Evolutionary conservation across 2,329 filamentous ascomycete species (phyloP), one percentile per base, ranked within the genome.

Genomic region (Aspergillus ibericus): DNA sequence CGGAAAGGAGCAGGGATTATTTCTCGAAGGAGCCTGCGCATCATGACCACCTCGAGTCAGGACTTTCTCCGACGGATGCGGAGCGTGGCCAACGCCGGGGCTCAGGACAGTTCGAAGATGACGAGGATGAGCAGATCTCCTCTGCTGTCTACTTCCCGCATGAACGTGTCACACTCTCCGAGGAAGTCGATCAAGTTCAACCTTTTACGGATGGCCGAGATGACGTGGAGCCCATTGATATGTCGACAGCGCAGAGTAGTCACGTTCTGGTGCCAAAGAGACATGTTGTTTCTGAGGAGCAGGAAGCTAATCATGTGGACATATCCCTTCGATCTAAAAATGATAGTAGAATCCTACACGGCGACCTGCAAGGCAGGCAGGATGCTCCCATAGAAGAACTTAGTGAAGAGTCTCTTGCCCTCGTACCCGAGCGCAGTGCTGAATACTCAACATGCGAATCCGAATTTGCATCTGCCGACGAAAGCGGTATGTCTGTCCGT

Each of bases 61-160:
- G 63, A 8, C 64, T 67, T 1, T 65, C 67, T 3, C 59, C 63
- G 2, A 59, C 69, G 1, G 67, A 67, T 48, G 66, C 66, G 7
- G 56, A 67, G 22, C 58, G 62, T 46, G 69, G 65, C 42, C 65
- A 63, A 9, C 63, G 56, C 42, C 63, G 63, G 29, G 63, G 59
- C 25, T 66, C 66, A 7, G 62, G 63, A 9, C 70, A 68, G 20
- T 75, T 77, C 25, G 82, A 82, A 34, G 81, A 83, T 49, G 82
- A 85, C n/a, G 83, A 85, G 34, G 85, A 85, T 56, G 85, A 88
- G 68, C 84, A 86, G 60, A 88, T 88, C 38, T 85, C 84, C 0
- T 87, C 85, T 27, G 85, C 85, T 12, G 77, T 86, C 34, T 88
- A 88, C 69, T 87, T 85, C 63, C 85, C 85, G 22, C 85, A 88